A percentile compares a stretch with the other conserved stretches of the same genome.
These are phyloP conservation scores for Penicillium aurantiogriseum DNA, from an alignment of 2,329 filamentous ascomycete genomes.

Conservation along the genomic window DNA sequence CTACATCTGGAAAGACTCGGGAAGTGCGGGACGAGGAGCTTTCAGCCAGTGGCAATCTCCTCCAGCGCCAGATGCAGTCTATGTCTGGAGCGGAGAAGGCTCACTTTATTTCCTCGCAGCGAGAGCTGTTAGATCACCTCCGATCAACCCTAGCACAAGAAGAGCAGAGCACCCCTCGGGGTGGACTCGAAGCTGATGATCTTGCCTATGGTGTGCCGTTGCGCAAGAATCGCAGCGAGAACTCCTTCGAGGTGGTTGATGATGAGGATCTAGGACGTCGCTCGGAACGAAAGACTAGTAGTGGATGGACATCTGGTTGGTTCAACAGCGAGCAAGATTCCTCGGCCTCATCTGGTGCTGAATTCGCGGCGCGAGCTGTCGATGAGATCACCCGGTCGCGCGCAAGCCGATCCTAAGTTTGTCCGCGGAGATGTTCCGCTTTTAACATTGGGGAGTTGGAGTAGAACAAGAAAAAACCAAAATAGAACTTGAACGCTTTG, in stretches of 20 bases:
- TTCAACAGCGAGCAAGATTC: conserved; percentile 29
- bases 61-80: conserved; percentile 66
- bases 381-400: conserved; percentile 26
- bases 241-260: conserved; percentile 86
- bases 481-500: conserved; percentile 2
- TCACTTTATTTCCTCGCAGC: conserved; percentile 73
- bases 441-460: neutral
- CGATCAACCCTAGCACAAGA: conserved; percentile 77
- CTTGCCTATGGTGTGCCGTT: conserved; percentile 49
- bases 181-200: conserved; percentile 32
- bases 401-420: conserved; percentile 16
- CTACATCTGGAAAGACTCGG: conserved; percentile 46
- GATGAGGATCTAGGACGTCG: conserved; percentile 58
- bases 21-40: conserved; percentile 51
- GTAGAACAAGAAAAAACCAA: conserved; percentile 3
- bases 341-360: conserved; percentile 27
- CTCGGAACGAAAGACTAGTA: conserved; percentile 20
- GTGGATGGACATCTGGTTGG: conserved; percentile 35
- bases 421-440: neutral
- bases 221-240: conserved; percentile 79
- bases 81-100: conserved; percentile 64
- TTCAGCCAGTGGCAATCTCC: conserved; percentile 60
- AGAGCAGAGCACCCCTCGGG: conserved; percentile 58
- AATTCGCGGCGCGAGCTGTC: conserved; percentile 30
- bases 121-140: conserved; percentile 71